These are phyloP conservation scores for Tagetes erecta DNA, from an alignment of 129 eudicot genomes.

Conservation along the genomic window DNA sequence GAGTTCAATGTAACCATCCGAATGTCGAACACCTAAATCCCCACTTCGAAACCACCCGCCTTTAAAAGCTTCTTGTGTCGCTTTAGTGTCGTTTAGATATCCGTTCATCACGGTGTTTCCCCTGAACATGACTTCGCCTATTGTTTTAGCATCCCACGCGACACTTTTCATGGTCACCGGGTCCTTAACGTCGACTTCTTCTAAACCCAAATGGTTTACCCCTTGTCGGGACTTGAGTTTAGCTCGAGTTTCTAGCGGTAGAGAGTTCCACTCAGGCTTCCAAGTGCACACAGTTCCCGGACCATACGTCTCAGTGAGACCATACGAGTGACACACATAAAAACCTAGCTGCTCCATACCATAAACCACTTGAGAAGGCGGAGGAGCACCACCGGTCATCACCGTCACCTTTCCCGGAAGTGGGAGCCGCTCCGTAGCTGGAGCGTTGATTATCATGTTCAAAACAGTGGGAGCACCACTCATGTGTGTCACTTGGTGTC, in stretches of 20 bases:
- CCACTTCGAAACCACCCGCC: neutral
- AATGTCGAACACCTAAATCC: slow-evolving; percentile 1
- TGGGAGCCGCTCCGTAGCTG: slow-evolving; percentile 27
- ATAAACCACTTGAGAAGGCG: slow-evolving; percentile 49
- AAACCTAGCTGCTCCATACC: slow-evolving; percentile 54
- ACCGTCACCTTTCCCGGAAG: slow-evolving; percentile 43
- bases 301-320: slow-evolving; percentile 56
- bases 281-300: slow-evolving; percentile 50
- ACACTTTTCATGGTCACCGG: slow-evolving; percentile 46
- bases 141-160: slow-evolving; percentile 1
- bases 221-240: slow-evolving; percentile 57
- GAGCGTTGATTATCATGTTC: slow-evolving; percentile 52
- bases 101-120: neutral
- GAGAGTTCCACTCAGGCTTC: slow-evolving; percentile 57
- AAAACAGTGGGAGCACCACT: slow-evolving; percentile 56
- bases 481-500: slow-evolving; percentile 49
- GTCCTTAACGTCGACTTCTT: slow-evolving; percentile 36
- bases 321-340: slow-evolving; percentile 41
- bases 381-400: slow-evolving; percentile 57
- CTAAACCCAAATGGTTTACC: slow-evolving; percentile 46
- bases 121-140: neutral
- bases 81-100: neutral
- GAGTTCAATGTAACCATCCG: neutral
- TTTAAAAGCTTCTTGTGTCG: neutral
- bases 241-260: slow-evolving; percentile 43